Percentiles rank a stretch among this genome's conserved stretches.
phyloP scores from a whole-genome alignment of 805 yeast genomes.

The Saccharomyces mikatae region DNA sequence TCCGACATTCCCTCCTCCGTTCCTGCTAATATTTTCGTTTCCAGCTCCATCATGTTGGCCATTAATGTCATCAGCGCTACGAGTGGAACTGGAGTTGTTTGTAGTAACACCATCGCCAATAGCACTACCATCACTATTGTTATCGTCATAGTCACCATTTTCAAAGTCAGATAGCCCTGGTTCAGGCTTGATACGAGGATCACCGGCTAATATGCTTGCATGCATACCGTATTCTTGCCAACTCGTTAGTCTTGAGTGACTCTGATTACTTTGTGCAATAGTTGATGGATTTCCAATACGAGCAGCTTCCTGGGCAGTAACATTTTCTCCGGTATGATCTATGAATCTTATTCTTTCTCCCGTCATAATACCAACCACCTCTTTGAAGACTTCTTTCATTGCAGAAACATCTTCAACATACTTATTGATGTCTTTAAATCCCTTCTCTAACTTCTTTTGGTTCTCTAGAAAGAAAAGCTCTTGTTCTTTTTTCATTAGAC shows the following conservation, averaged over 20 bases:
- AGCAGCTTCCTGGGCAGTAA: conserved; percentile 10
- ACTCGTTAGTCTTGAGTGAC: background rate
- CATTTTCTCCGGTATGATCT: conserved; percentile 18
- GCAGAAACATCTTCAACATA: conserved; percentile 15
- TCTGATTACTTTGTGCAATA: background rate
- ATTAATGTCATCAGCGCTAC: background rate
- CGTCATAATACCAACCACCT: conserved; percentile 22
- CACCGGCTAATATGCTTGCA: conserved; percentile 1
- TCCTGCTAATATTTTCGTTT: conserved; percentile 1
- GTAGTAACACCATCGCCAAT: background rate
- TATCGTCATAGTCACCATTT: background rate
- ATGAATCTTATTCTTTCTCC: conserved; percentile 19
- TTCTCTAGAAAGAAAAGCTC: conserved; percentile 15
- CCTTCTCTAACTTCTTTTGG: conserved; percentile 12
- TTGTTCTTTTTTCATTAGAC: conserved; percentile 18
- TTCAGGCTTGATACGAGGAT: conserved; percentile 3
- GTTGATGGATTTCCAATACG: background rate
- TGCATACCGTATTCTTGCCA: background rate
- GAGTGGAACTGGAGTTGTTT: background rate
- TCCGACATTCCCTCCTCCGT: background rate
- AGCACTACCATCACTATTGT: background rate
- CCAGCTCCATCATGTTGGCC: background rate
- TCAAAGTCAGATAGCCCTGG: background rate
- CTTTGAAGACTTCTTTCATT: conserved; percentile 20
- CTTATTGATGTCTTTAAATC: conserved; percentile 12